phyloP scores from a whole-genome alignment of 2,329 filamentous ascomycete species.

The Dothistroma septosporum region DNA sequence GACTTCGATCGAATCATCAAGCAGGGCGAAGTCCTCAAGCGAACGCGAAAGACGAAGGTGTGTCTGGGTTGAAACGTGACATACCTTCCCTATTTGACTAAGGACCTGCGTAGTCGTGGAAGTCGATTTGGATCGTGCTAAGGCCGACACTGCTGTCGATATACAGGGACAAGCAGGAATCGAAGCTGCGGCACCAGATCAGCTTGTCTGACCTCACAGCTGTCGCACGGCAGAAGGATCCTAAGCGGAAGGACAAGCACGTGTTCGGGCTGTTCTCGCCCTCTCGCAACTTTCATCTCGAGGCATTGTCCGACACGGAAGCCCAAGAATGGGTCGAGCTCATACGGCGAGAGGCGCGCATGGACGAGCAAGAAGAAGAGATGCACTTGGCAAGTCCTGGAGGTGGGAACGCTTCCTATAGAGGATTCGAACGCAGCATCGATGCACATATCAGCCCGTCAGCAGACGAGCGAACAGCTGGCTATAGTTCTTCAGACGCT shows the following conservation, averaged over 20 bases:
- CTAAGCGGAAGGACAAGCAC: constrained; percentile 79
- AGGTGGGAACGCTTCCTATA: constrained; percentile 47
- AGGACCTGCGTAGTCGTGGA: constrained; percentile 67
- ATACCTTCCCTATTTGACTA: constrained; percentile 14
- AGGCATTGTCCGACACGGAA: constrained; percentile 68
- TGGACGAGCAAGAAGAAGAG: constrained; percentile 85
- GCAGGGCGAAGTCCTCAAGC: constrained; percentile 77
- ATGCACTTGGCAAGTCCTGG: constrained; percentile 68
- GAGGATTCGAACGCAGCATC: constrained; percentile 38
- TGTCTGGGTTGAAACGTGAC: constrained; percentile 7
- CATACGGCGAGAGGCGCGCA: constrained; percentile 73
- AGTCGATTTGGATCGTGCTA: constrained; percentile 80
- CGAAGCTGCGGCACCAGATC: constrained; percentile 82
- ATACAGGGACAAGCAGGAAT: constrained; percentile 88
- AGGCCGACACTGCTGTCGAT: constrained; percentile 85
- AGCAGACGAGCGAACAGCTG: constrained; percentile 23
- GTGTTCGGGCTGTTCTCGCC: constrained; percentile 92
- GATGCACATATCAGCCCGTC: constrained; percentile 21
- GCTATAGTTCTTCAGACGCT: constrained; percentile 47
- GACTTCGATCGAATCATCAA: constrained; percentile 94
- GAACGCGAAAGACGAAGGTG: constrained; percentile 92
- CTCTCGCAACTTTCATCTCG: constrained; percentile 85
- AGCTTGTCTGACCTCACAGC: constrained; percentile 86
- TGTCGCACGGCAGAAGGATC: constrained; percentile 80
- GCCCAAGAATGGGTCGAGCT: constrained; percentile 81